Evolutionary conservation across 352 stramenopile genomes (phyloP).

Genomic region (Globisporangium alternatum): DNA sequence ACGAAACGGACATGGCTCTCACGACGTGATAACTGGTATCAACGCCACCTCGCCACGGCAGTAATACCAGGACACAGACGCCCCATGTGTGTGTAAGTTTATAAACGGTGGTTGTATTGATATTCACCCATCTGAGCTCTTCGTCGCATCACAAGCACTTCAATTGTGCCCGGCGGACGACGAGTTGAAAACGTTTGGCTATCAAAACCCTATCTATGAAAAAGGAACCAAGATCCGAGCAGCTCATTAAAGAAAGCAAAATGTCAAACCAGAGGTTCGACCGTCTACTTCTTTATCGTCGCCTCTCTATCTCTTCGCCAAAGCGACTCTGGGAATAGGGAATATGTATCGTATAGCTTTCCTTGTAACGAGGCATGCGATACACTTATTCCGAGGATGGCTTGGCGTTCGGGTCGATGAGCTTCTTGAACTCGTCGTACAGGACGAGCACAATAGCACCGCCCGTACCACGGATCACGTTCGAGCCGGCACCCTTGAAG

Average conservation of each 20-base stretch:
- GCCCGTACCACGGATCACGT: conserved; percentile 98
- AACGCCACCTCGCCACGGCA: too few relatives aligned
- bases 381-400: conserved; percentile 47
- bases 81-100: too few relatives aligned
- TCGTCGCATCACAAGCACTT: neutral
- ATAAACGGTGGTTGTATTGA: conserved; percentile 8
- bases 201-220: conserved; percentile 15
- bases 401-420: conserved; percentile 61
- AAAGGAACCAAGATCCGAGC: neutral
- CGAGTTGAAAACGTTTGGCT: neutral
- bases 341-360: neutral
- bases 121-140: neutral
- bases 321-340: neutral
- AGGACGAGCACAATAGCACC: conserved; percentile 98
- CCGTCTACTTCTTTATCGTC: conserved; percentile 14
- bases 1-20: too few relatives aligned
- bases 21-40: too few relatives aligned
- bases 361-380: neutral
- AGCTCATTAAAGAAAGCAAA: neutral
- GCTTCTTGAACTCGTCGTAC: conserved; percentile 98
- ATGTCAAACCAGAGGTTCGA: conserved; percentile 8
- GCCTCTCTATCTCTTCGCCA: neutral
- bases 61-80: too few relatives aligned
- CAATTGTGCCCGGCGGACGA: neutral
- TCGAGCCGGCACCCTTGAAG: conserved; percentile 99